A percentile compares a stretch with the other conserved stretches of the same genome.
phyloP scores from a whole-genome alignment of 371 early-diverging fungal genomes.

The Rhizomucor miehei region DNA sequence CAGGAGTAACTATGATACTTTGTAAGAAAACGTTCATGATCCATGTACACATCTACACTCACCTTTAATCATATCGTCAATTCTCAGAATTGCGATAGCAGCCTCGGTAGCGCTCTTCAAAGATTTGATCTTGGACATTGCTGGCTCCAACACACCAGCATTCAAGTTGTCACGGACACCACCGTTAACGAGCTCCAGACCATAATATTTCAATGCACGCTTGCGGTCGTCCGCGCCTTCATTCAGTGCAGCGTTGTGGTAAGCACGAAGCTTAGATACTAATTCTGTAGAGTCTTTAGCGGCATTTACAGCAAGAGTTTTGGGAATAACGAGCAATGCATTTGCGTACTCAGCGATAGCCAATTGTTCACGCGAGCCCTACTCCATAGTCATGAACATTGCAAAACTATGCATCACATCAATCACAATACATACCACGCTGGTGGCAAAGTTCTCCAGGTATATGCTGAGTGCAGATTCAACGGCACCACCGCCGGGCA shows the following conservation, averaged over 20 bases:
- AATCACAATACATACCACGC: slow-evolving; percentile 68
- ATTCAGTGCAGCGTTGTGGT: slow-evolving; percentile 85
- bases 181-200: slow-evolving; percentile 96
- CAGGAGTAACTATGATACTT: slow-evolving; percentile 38
- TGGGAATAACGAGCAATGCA: slow-evolving; percentile 96
- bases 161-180: slow-evolving; percentile 93
- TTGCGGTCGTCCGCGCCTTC: slow-evolving; percentile 68
- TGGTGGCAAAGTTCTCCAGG: slow-evolving; percentile 97
- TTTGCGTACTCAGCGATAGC: slow-evolving; percentile 99
- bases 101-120: slow-evolving; percentile 99
- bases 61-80: slow-evolving; percentile 98
- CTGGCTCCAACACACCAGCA: slow-evolving; percentile 99
- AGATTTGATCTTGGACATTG: slow-evolving; percentile 98
- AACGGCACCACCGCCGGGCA: slow-evolving; percentile 99
- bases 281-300: slow-evolving; percentile 98
- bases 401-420: too few species aligned
- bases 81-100: slow-evolving; percentile 98
- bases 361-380: slow-evolving; percentile 88
- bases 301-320: slow-evolving; percentile 98
- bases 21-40: neutral
- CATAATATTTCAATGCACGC: slow-evolving; percentile 82
- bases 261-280: slow-evolving; percentile 93
- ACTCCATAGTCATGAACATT: neutral
- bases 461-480: slow-evolving; percentile 98
- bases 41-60: slow-evolving; percentile 1